phyloP scores from a whole-genome alignment of 768 basidiomycete species.

The Cubamyces sp. region DNA sequence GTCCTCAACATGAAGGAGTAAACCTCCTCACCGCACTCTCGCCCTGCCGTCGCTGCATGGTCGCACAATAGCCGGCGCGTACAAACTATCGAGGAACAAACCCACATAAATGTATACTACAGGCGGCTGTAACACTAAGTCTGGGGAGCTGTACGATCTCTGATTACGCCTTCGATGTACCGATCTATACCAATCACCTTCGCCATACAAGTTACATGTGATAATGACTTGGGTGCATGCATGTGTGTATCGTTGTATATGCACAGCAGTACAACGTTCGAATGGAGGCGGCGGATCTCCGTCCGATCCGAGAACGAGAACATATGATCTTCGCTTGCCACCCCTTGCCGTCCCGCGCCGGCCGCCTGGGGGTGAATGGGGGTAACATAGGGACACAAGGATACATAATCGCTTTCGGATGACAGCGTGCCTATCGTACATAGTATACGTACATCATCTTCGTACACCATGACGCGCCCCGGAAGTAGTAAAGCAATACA shows the following conservation, averaged over 20 bases:
- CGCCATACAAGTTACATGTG: too few species aligned
- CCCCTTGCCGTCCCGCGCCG: too few species aligned
- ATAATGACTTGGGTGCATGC: too few species aligned
- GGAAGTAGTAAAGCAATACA: too few species aligned
- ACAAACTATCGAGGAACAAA: background rate
- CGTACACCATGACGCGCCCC: too few species aligned
- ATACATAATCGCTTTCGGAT: background rate
- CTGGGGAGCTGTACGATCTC: slow-evolving; percentile 11
- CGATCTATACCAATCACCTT: background rate
- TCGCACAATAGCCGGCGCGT: background rate
- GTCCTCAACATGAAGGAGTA: slow-evolving; percentile 45
- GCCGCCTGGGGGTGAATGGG: too few species aligned
- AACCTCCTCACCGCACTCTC: background rate
- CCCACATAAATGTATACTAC: background rate
- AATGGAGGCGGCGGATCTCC: too few species aligned
- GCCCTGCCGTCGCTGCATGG: background rate
- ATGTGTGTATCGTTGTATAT: too few species aligned
- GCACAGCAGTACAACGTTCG: too few species aligned
- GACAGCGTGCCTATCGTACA: background rate
- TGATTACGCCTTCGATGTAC: background rate
- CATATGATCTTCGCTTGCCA: background rate
- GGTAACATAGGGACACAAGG: background rate
- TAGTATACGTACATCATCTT: background rate
- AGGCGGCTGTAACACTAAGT: slow-evolving; percentile 5
- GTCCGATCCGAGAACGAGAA: background rate